Conservation (phyloP, 371 early-diverging fungal species). For the Lichtheimia hyalospora region DNA sequence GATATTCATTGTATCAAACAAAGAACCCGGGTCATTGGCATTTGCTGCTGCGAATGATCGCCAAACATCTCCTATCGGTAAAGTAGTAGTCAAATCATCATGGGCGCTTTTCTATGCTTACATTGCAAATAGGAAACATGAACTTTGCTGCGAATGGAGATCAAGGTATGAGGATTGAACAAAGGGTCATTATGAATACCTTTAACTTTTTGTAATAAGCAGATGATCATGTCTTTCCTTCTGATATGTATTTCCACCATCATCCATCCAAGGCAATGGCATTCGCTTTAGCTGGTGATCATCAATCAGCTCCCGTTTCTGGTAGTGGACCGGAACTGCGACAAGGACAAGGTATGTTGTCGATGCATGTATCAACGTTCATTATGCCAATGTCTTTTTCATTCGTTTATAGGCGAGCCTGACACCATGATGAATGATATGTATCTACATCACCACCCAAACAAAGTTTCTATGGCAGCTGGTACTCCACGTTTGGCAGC, state of each 20-base stretch:
- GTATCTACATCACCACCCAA: conserved; percentile 22
- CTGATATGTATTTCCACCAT: conserved; percentile 23
- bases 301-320: background rate
- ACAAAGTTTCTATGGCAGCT: conserved; percentile 11
- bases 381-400: background rate
- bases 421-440: conserved; percentile 13
- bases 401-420: conserved; percentile 1
- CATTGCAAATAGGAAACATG: no score
- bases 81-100: no score
- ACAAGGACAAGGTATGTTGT: no score
- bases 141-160: no score
- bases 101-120: no score
- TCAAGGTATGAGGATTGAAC: no score
- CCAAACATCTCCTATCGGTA: background rate
- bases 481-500: conserved; percentile 8
- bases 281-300: background rate
- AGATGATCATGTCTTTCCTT: conserved; percentile 2
- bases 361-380: no score
- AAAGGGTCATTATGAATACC: no score
- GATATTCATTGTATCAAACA: no score
- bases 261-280: conserved; percentile 23
- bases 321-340: no score
- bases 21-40: no score
- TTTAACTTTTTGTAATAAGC: no score
- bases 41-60: background rate